These are phyloP conservation scores for Ramaria sp. DNA, from an alignment of 768 basidiomycete genomes.

Conservation along the genomic window DNA sequence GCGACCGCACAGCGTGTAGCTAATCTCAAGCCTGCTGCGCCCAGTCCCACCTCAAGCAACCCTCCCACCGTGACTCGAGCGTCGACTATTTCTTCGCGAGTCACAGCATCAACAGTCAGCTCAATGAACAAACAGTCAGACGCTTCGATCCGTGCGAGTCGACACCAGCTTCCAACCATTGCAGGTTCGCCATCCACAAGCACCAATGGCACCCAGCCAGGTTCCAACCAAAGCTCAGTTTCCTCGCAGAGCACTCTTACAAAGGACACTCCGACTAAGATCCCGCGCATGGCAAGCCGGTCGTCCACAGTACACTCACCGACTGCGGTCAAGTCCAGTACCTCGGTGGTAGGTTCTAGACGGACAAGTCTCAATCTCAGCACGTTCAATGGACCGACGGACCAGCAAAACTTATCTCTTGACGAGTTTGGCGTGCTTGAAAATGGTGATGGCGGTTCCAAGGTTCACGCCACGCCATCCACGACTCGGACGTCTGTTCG, in stretches of 20 bases:
- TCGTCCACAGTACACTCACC: constrained; percentile 70
- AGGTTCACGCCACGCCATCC: constrained; percentile 28
- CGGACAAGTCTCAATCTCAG: constrained; percentile 56
- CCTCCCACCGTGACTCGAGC: constrained; percentile 28
- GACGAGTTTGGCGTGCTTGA: constrained; percentile 83
- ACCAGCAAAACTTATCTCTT: constrained; percentile 36
- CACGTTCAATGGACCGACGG: constrained; percentile 38
- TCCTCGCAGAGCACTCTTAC: constrained; percentile 22
- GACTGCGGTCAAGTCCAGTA: constrained; percentile 44
- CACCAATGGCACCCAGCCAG: constrained; percentile 38
- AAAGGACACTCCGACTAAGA: constrained; percentile 89
- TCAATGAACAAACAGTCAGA: constrained; percentile 86
- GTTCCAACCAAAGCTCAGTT: constrained; percentile 44
- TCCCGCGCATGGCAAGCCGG: constrained; percentile 83
- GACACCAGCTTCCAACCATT: constrained; percentile 78
- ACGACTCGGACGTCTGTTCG: constrained; percentile 48
- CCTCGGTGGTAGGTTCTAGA: constrained; percentile 35
- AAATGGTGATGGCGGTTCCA: constrained; percentile 31
- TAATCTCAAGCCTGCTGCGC: constrained; percentile 52
- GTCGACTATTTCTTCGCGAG: constrained; percentile 42
- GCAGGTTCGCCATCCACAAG: constrained; percentile 90
- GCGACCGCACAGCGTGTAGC: constrained; percentile 79
- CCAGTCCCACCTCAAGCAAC: constrained; percentile 33
- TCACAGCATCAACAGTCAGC: constrained; percentile 75
- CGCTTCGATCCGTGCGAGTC: constrained; percentile 55